Evolutionary conservation across 2,329 filamentous ascomycete genomes (phyloP).

Genomic region (Fusarium sterilihyphosum): DNA sequence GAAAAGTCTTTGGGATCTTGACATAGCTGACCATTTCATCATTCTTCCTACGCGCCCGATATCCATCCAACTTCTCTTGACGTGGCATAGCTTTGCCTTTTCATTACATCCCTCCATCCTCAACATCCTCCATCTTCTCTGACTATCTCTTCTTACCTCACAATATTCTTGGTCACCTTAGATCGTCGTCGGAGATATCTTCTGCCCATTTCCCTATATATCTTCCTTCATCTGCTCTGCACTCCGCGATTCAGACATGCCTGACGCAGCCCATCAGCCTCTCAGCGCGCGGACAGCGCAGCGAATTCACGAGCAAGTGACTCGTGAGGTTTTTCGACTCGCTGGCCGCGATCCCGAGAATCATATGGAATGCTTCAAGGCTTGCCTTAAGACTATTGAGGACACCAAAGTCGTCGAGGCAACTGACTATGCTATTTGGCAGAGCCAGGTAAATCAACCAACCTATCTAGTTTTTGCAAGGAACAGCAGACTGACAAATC

Average conservation of each 20-base stretch:
- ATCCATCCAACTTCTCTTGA: background rate
- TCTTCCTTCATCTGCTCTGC: background rate
- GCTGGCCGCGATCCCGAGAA: background rate
- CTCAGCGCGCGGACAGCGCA: background rate
- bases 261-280: background rate
- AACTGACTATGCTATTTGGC: background rate
- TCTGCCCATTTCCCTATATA: background rate
- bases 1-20: background rate
- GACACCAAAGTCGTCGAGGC: background rate
- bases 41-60: background rate
- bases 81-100: background rate
- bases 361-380: background rate
- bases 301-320: background rate
- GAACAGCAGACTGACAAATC: background rate
- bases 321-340: conserved; percentile 3
- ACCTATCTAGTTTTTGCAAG: background rate
- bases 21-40: background rate
- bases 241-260: background rate
- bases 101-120: background rate
- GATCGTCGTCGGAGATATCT: background rate
- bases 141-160: background rate
- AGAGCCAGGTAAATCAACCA: background rate
- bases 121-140: background rate
- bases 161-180: background rate
- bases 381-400: background rate